Evolutionary conservation across 1,139 yeast species (phyloP).

Genomic region (Geotrichum carabidarum): DNA sequence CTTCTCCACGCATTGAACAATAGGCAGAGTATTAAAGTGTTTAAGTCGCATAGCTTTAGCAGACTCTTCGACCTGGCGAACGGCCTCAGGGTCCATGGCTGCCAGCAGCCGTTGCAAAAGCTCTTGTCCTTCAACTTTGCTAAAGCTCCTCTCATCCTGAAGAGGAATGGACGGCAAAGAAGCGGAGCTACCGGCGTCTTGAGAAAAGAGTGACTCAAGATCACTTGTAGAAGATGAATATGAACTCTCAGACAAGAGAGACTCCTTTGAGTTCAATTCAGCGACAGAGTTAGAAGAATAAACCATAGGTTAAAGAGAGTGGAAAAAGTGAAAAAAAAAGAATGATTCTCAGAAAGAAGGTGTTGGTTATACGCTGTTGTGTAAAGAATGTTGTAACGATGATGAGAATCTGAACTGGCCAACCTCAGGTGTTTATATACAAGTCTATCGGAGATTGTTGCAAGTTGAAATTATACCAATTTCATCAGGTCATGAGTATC

Average conservation of each 20-base stretch:
- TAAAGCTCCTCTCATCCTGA: neutral
- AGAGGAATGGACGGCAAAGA: neutral
- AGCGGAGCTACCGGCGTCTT: neutral
- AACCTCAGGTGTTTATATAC: too few species aligned
- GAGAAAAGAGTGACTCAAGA: conserved; percentile 4
- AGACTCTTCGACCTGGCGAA: conserved; percentile 10
- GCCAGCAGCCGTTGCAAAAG: conserved; percentile 11
- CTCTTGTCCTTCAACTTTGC: neutral
- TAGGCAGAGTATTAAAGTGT: conserved; percentile 47
- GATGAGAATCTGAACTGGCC: too few species aligned
- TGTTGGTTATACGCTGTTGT: too few species aligned
- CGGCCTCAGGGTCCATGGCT: conserved; percentile 8
- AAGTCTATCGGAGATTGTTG: too few species aligned
- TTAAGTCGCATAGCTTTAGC: conserved; percentile 9
- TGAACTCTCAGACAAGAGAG: neutral
- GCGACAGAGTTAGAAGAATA: neutral
- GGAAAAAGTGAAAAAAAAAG: neutral
- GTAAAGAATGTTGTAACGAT: too few species aligned
- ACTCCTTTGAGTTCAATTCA: neutral
- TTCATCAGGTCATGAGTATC: too few species aligned
- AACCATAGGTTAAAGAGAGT: neutral
- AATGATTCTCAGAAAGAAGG: too few species aligned
- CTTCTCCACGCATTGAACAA: conserved; percentile 82
- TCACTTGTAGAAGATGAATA: conserved; percentile 4
- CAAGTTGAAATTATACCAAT: too few species aligned